Evolutionary conservation across 768 basidiomycete genomes (phyloP).

Genomic region (Lentinula lateritia): DNA sequence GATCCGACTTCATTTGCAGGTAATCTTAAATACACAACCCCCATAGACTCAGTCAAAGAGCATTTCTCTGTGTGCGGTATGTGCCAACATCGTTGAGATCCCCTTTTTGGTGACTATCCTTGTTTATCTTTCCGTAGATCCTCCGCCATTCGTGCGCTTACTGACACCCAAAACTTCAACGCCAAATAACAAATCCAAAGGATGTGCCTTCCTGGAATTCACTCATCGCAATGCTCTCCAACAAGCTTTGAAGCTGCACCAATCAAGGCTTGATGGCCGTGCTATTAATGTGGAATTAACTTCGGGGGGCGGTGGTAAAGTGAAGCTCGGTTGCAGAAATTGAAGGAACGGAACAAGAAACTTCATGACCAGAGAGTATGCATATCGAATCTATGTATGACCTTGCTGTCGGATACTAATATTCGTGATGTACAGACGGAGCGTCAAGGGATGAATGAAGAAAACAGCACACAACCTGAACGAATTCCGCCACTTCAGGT

Average conservation of each 20-base stretch:
- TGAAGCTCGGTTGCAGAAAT: constrained; percentile 56
- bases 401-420: background rate
- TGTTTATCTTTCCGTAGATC: constrained; percentile 37
- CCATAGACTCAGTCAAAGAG: constrained; percentile 54
- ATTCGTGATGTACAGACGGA: constrained; percentile 38
- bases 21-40: constrained; percentile 83
- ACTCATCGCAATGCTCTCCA: constrained; percentile 69
- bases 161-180: constrained; percentile 64
- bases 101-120: background rate
- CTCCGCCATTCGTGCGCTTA: constrained; percentile 63
- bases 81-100: constrained; percentile 15
- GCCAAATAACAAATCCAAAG: constrained; percentile 70
- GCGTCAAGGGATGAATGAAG: constrained; percentile 34
- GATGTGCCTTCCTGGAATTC: constrained; percentile 95
- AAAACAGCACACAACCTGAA: constrained; percentile 39
- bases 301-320: constrained; percentile 93
- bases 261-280: constrained; percentile 77
- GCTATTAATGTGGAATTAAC: constrained; percentile 93
- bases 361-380: constrained; percentile 67
- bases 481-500: constrained; percentile 71
- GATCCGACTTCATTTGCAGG: constrained; percentile 38
- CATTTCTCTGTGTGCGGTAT: constrained; percentile 77
- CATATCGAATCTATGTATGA: constrained; percentile 4
- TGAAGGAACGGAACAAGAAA: constrained; percentile 69
- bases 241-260: constrained; percentile 84